Base-by-base conservation (phyloP, 805 yeast species). In the Cyberlindnera mrakii region DNA sequence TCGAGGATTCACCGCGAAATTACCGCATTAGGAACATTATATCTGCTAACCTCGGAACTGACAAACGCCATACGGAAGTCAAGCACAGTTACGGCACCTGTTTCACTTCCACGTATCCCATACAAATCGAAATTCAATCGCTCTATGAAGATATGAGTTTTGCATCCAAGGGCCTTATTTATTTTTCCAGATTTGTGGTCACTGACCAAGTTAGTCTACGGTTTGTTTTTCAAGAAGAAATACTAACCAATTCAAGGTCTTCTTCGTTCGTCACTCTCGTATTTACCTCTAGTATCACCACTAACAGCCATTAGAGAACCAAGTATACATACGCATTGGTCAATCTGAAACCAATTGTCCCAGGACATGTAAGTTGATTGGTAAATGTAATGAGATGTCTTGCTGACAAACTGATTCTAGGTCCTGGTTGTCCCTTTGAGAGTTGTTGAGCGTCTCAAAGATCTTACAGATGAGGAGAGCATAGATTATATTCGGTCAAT, bases 301-400 rank as follows among this genome's bases (percentile, higher is more conserved):
- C 35, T 37, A 39, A 34, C 35, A 8, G 13, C 15, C 34, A 64
- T 56, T 47, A 80, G 71, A 68, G 68, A 49, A 71, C 95, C 2
- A 72, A 74, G 45, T 69, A 75, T 60, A 75, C 93, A 1, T 95
- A 71, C 66, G 97, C 96, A 0, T 64, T 93, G 37, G 99, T 95
- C 23, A 93, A 93, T 60, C 62, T 95, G 40, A 87, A 87, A 61
- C 99, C 99, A 0, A 68, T 95, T 40, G 85, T 88, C 0, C 93
- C 96, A 0, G 99, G 99, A 1, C 99, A 93, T 66, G 91, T 48
- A 23, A 23, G 52, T 48, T 8, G 8, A 33, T 10, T 14, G 6
- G 18, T 57, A 13, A 16, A 17, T 16, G 14, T 4, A 16, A 10
- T 29, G 14, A 8, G n/a, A 6, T 15, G 3, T 10, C 7, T 9